Evolutionary conservation across 2,329 filamentous ascomycete species (phyloP).

Genomic region (Scopulariopsis brevicaulis): DNA sequence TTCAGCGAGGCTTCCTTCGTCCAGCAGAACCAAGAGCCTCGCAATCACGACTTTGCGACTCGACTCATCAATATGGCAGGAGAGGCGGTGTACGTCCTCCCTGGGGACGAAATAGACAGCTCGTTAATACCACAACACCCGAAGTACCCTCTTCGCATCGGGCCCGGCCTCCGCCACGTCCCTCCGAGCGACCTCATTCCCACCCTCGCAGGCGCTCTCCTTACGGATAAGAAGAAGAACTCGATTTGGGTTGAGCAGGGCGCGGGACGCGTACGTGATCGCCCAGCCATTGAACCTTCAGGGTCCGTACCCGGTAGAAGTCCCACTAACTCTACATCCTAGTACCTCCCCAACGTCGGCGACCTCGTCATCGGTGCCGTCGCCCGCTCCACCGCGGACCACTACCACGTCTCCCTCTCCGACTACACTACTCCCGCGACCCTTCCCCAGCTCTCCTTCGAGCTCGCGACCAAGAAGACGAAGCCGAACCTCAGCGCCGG

Average conservation of each 20-base stretch:
- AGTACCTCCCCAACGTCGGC: slow-evolving; percentile 71
- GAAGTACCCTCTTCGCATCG: slow-evolving; percentile 65
- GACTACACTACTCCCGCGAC: slow-evolving; percentile 52
- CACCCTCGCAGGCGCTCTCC: slow-evolving; percentile 55
- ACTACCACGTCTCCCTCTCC: slow-evolving; percentile 70
- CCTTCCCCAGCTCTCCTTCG: slow-evolving; percentile 84
- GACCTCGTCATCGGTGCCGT: slow-evolving; percentile 87
- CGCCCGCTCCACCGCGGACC: slow-evolving; percentile 62
- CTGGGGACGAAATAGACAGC: slow-evolving; percentile 64
- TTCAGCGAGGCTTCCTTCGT: not conserved
- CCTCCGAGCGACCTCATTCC: slow-evolving; percentile 64
- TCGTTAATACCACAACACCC: slow-evolving; percentile 55
- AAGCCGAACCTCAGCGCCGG: slow-evolving; percentile 65
- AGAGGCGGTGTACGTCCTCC: slow-evolving; percentile 58
- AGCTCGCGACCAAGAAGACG: slow-evolving; percentile 85
- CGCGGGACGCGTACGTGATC: slow-evolving; percentile 49
- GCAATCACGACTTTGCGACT: not conserved
- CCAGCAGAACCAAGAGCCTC: too few relatives aligned
- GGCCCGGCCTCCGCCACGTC: slow-evolving; percentile 72
- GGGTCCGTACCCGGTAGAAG: slow-evolving; percentile 11
- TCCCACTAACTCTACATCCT: slow-evolving; percentile 1
- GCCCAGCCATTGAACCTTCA: slow-evolving; percentile 11
- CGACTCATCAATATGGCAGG: slow-evolving; percentile 34
- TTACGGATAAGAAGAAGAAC: slow-evolving; percentile 61
- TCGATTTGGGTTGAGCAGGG: slow-evolving; percentile 67